Evolutionary conservation across 2,329 filamentous ascomycete species (phyloP), one percentile per base, ranked within the genome.

Genomic region (Lizonia empirigonia): DNA sequence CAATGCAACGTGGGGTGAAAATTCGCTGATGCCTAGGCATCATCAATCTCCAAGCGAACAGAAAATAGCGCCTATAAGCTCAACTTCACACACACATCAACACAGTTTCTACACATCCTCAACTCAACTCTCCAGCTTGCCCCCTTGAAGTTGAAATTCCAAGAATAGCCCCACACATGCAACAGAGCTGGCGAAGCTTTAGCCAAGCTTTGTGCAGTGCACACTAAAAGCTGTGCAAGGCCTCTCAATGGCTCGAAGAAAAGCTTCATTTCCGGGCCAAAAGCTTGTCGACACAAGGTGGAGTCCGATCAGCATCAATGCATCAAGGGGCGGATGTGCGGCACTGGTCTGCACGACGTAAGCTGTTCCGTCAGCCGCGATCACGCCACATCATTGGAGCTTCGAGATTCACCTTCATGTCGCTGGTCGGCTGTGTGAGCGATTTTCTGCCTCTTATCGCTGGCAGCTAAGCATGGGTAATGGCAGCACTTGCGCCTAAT

Each of bases 281-380:
- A 47, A 38, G 49, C 49, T 52, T 52, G 33, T 44, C 24, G 16
- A 47, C 12, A n/a, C 49, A 47, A 42, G 26, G 33, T 52, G 42
- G 42, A 34, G 42, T 38, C 26, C 30, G 27, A 47, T 47, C 37
- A 47, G 44, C 49, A 33, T 10, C 12, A 37, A 19, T 22, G 33
- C 42, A 22, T 42, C 32, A 44, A 36, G 29, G 44, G 16, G 38
- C 44, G 49, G 49, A n/a, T 52, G 18, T 30, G 18, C 49, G 49
- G 49, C 49, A 52, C 22, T 22, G 37, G 6, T 3, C 20, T 38
- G 49, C 26, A 41, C 26, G 36, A 37, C 37, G 22, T 42, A 19
- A 13, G 30, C 7, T 18, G 5, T 33, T 4, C 30, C n/a, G 9
- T 33, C 16, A 10, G 30, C 30, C 16, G 30, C 30, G 30, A 33